Conservation (phyloP, 2,329 filamentous ascomycete genomes). For the Trichoderma sp. region DNA sequence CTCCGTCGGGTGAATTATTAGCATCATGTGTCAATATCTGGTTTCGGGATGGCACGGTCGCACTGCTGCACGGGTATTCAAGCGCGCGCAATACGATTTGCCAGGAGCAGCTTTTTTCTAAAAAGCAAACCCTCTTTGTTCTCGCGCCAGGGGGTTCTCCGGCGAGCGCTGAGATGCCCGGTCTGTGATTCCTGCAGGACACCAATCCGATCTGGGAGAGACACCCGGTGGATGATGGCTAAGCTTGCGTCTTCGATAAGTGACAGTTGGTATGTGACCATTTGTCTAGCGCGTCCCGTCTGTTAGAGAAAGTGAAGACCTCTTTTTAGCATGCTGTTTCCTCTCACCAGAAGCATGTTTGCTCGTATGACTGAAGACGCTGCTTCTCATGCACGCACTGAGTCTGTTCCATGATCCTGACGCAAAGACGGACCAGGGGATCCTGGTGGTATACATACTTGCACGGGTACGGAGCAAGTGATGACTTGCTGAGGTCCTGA, state of each 20-base stretch:
- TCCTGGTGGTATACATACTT: not conserved
- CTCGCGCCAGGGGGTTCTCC: not conserved
- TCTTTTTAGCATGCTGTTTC: not conserved
- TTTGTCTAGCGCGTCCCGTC: not conserved
- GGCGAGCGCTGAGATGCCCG: not conserved
- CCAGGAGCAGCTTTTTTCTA: not conserved
- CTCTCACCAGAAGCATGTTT: not conserved
- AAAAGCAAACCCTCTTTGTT: not conserved
- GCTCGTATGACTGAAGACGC: not conserved
- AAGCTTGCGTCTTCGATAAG: not conserved
- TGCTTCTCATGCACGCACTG: constrained; percentile 6
- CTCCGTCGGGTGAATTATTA: constrained; percentile 23
- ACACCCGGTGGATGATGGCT: not conserved
- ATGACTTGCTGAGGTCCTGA: constrained; percentile 12
- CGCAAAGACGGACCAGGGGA: constrained; percentile 4
- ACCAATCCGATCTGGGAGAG: not conserved
- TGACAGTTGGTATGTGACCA: not conserved
- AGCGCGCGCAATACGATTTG: constrained; percentile 11
- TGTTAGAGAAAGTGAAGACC: not conserved
- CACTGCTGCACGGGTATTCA: constrained; percentile 26
- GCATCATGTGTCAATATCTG: constrained; percentile 30
- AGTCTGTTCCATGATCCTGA: not conserved
- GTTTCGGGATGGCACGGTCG: constrained; percentile 36
- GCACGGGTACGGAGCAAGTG: not conserved
- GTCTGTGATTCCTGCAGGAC: not conserved